Base-by-base conservation (phyloP, 2,329 filamentous ascomycete genomes). In the Endoconidiophora polonica region DNA sequence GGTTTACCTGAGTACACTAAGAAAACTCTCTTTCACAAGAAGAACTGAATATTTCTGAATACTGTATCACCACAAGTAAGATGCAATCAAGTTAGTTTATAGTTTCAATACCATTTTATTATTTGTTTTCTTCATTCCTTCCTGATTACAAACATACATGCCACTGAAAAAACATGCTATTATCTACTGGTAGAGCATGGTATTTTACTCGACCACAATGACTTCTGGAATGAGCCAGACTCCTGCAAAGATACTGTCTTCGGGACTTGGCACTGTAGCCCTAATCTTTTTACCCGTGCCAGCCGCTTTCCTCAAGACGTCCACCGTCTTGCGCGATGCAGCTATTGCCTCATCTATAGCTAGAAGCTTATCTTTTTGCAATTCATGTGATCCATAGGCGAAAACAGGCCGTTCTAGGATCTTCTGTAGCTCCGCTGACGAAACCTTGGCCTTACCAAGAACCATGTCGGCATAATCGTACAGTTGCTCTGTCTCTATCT, bases 271-370 rank as follows among this genome's bases (percentile, higher is more conserved):
- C 23, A 49, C 46, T 10, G 41, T 49, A 4, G 41, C 48, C 12
- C 33, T 45, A 14, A 50, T n/a, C 29, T 47, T 50, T n/a, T 37
- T 48, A 14, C 36, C 40, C 3, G 29, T 67, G 44, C 61, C 59
- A 61, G 72, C 63, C 54, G 74, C 67, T 24, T 69, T 62, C 20
- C 64, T 59, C 16, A 73, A 63, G 2, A 78, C 60, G 1, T 67
- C 63, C 0, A 44, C 24, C 10, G 37, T 39, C 20, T 41, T 42
- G 12, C 10, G 14, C 9, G 33, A 22, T 22, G 23, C 47, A 6
- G 20, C 12, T 1, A 43, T 38, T n/a, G 40, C 52, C 16, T 26
- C 38, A 2, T 36, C 22, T 7, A 46, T 42, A 7, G 22, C 26
- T 4, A 9, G 23, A 10, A 46, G 41, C 22, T 37, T 44, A n/a